Conservation (phyloP, 768 basidiomycete genomes). For the Mycena floridula region DNA sequence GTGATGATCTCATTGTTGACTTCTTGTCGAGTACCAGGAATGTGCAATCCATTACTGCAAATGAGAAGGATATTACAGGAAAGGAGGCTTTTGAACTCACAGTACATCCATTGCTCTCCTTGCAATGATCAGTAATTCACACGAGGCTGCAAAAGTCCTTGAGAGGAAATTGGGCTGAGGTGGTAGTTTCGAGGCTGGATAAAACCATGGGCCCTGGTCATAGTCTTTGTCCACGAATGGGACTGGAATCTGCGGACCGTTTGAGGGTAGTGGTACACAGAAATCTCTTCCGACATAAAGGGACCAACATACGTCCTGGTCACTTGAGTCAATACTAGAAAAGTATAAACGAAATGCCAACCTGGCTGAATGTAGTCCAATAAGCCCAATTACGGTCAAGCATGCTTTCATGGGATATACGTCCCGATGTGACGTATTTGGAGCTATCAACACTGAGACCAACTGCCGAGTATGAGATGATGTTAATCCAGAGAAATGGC, state of each 20-base stretch:
- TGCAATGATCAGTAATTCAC: constrained; percentile 24
- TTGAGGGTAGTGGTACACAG: constrained; percentile 17
- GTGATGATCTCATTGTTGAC: constrained; percentile 9
- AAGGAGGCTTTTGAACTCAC: constrained; percentile 17
- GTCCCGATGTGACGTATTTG: constrained; percentile 29
- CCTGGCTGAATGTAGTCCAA: constrained; percentile 31
- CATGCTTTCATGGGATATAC: constrained; percentile 28
- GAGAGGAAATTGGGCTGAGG: constrained; percentile 15
- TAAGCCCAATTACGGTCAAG: constrained; percentile 33
- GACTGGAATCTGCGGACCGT: constrained; percentile 18
- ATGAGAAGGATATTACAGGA: constrained; percentile 1
- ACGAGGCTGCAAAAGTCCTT: constrained; percentile 24
- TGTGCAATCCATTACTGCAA: constrained; percentile 2
- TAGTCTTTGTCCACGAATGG: constrained; percentile 27
- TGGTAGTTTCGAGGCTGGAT: constrained; percentile 21
- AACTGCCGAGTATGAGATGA: constrained; percentile 17
- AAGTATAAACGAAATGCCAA: too few relatives aligned
- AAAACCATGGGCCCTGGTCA: constrained; percentile 25
- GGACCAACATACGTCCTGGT: constrained; percentile 36
- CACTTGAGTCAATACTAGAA: too few relatives aligned
- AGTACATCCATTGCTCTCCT: constrained; percentile 26
- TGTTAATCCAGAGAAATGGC: neutral
- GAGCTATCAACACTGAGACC: constrained; percentile 33
- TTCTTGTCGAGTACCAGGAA: neutral
- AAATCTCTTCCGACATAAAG: constrained; percentile 37